A percentile compares a stretch with the other conserved stretches of the same genome.
Conservation (phyloP, 1,139 yeast species). For the Geotrichum europaeum region DNA sequence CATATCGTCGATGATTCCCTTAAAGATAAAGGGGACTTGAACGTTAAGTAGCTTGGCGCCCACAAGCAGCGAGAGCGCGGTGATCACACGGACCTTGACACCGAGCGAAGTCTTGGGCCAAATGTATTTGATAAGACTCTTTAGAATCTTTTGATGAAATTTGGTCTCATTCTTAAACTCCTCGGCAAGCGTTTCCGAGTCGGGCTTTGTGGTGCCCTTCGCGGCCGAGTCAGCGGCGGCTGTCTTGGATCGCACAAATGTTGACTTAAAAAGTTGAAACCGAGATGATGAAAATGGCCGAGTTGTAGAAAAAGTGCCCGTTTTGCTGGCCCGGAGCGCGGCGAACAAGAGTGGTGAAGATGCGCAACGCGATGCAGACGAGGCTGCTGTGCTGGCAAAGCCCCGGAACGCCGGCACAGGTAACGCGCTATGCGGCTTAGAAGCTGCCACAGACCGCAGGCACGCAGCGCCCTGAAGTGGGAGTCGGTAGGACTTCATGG, state of each 20-base stretch:
- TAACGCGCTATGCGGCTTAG: background rate
- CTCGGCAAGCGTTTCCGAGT: background rate
- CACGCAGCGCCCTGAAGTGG: background rate
- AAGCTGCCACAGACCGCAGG: background rate
- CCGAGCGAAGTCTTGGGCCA: constrained; percentile 80
- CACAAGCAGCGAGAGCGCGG: constrained; percentile 67
- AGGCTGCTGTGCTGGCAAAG: background rate
- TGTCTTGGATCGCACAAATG: background rate
- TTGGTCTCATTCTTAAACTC: constrained; percentile 11
- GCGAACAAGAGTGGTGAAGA: background rate
- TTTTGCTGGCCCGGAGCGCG: background rate
- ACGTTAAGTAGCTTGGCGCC: constrained; percentile 82
- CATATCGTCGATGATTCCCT: constrained; percentile 84
- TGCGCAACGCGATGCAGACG: background rate
- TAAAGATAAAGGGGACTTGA: constrained; percentile 93
- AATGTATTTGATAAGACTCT: constrained; percentile 56
- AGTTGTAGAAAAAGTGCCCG: background rate
- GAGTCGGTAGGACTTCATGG: background rate
- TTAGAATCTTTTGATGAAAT: constrained; percentile 28
- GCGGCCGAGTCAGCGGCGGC: background rate
- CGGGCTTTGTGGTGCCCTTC: background rate
- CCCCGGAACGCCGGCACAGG: background rate
- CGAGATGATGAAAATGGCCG: constrained; percentile 6
- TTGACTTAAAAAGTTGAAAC: background rate
- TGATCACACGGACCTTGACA: constrained; percentile 66